Evolutionary conservation across 2,329 filamentous ascomycete genomes (phyloP).

Genomic region (Pleurostoma richardsiae): DNA sequence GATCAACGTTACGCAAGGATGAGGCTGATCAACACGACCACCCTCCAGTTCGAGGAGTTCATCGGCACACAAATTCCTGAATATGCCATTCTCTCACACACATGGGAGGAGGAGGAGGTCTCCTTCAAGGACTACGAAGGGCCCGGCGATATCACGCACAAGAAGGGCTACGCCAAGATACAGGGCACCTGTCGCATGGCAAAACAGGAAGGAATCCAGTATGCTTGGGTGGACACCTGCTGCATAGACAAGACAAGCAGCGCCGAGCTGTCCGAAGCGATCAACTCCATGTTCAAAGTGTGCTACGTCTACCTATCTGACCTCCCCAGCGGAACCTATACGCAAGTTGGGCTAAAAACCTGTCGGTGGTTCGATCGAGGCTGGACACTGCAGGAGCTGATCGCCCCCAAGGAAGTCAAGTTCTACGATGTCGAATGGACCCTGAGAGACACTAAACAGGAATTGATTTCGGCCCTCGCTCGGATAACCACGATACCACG

Average conservation of each 20-base stretch:
- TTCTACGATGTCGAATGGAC: slow-evolving; percentile 24
- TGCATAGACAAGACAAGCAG: background rate
- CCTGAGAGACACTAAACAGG: slow-evolving; percentile 1
- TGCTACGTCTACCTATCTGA: slow-evolving; percentile 4
- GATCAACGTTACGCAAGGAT: background rate
- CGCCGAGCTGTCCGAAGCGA: slow-evolving; percentile 4
- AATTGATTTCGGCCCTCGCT: slow-evolving; percentile 5
- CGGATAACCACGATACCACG: slow-evolving; percentile 8
- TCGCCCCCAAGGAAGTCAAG: slow-evolving; percentile 32
- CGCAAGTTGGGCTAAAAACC: no score
- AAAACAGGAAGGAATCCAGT: background rate
- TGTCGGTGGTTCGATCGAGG: slow-evolving; percentile 31
- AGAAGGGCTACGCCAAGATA: background rate
- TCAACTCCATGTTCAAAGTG: slow-evolving; percentile 6
- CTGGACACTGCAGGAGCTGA: slow-evolving; percentile 64
- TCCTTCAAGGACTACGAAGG: slow-evolving; percentile 5
- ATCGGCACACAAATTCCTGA: slow-evolving; percentile 1
- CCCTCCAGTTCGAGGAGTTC: background rate
- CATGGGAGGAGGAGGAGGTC: slow-evolving; percentile 14
- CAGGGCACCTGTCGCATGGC: background rate
- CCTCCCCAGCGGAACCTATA: no score
- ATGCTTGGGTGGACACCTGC: background rate
- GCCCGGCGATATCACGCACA: no score
- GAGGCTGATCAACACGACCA: slow-evolving; percentile 3
- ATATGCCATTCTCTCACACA: slow-evolving; percentile 16